Evolutionary conservation across 2,329 filamentous ascomycete species (phyloP), one percentile per base, ranked within the genome.

Genomic region (Ophiocordyceps polyrhachis-furcata): DNA sequence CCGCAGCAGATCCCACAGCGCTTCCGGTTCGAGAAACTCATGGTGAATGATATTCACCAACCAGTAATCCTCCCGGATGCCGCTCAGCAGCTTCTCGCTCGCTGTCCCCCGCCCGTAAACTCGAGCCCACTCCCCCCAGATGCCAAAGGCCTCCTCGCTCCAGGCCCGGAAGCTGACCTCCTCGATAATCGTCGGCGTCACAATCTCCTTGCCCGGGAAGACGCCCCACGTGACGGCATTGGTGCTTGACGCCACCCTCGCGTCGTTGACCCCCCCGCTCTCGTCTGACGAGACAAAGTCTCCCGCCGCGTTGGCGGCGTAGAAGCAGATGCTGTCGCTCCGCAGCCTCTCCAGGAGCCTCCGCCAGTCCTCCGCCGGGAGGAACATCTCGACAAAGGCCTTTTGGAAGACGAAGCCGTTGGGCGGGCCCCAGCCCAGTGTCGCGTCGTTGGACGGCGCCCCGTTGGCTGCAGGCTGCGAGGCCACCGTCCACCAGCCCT

Each of bases 321-420:
- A 95, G 71, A 85, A 98, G 51, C 83, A 86, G 35, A 95, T 73
- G 43, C 76, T 71, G 40, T 80, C 76, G 43, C 76, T 69, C 15
- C 62, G 58, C 41, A 96, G 73, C 47, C 76, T 73, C 4, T 70
- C 68, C 50, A 74, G 73, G 29, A 98, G 70, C 1, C 59, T 59
- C 15, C 65, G 61, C 79, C 87, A 96, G 58, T 89, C 83, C 0
- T 71, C 61, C 0, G 70, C 65, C 0, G 88, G 79, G 47, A 93
- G 66, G 69, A 98, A 98, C 65, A 96, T 86, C 61, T 98, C 91
- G 44, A 98, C 87, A 61, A 98, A 98, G 0, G 89, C 83, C 64
- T 96, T 98, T 58, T 98, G 91, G 68, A 95, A 98, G 42, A 96
- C 87, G 59, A 93, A 96, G 17, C 91, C 91, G 54, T 88, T 80